Evolutionary conservation across 2,329 filamentous ascomycete species (phyloP), one percentile per base, ranked within the genome.

Genomic region (Biscogniauxia sp.): DNA sequence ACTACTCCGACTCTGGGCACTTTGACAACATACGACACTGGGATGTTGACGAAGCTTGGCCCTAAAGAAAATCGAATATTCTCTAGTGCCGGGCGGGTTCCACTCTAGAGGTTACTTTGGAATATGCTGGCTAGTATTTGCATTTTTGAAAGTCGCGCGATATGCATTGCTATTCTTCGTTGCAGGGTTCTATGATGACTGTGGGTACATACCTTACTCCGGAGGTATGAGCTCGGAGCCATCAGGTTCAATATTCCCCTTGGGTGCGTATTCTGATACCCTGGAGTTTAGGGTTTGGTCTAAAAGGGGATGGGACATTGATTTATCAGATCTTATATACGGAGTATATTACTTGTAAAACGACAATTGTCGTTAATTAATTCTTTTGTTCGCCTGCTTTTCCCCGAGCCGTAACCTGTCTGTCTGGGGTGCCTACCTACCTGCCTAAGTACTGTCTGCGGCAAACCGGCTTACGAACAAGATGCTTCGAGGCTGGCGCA

Each of bases 1-100:
- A 58, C 26, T 57, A 60, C 58, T 71, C 68, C 20, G 68, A 70
- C 20, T 66, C 68, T 28, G 64, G 64, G 20, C 64, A 66, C 50
- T 59, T 69, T 15, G 64, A 67, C 54, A 51, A 54, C 51, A 32
- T 69, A 32, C 61, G 60, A n/a, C 53, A 61, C 56, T 68, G 64
- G 65, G 64, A 67, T 54, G 28, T 67, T 20, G 60, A 67, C 7
- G 59, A 68, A 59, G 60, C 58, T 17, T 64, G 63, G 65, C 51
- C 28, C 51, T 68, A 55, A 65, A 55, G 8, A 28, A 20, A 23
- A 8, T 19, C 19, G 19, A 25, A 2, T 2, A 15, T 19, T 17
- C 19, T 51, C 50, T 25, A 51, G 50, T 20, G 23, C 5, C 50
- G 5, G 19, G 50, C 50, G 1, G 50, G 37, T 17, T 45, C 37